These are phyloP conservation scores for Phlyctochytrium arcticum DNA, from an alignment of 192 early-diverging fungal species.

Conservation along the genomic window DNA sequence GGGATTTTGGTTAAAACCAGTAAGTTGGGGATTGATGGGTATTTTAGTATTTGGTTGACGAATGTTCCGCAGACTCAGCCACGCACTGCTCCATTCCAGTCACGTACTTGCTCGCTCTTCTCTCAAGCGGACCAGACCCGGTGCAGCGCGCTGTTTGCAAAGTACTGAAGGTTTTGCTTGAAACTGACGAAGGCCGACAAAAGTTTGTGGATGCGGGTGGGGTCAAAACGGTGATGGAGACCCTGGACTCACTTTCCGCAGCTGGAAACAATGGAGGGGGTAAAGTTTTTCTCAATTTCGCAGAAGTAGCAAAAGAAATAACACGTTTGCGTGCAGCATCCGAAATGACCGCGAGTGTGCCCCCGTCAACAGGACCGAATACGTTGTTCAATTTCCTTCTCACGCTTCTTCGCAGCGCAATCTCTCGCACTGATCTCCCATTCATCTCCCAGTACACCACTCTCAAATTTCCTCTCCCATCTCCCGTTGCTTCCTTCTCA, in stretches of 20 bases:
- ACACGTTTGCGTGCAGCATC: background rate
- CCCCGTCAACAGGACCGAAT: slow-evolving; percentile 28
- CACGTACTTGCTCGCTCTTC: slow-evolving; percentile 26
- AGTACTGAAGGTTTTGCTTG: slow-evolving; percentile 34
- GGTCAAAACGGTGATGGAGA: slow-evolving; percentile 28
- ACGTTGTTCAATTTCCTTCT: slow-evolving; percentile 39
- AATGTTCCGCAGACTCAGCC: too few species aligned
- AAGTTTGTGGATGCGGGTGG: slow-evolving; percentile 37
- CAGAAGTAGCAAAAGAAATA: too few species aligned
- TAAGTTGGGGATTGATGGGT: too few species aligned
- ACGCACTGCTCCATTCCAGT: slow-evolving; percentile 9
- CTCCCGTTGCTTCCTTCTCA: too few species aligned
- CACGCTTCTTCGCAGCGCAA: slow-evolving; percentile 37
- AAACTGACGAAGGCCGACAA: slow-evolving; percentile 40
- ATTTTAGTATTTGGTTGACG: too few species aligned
- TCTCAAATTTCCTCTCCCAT: slow-evolving; percentile 28
- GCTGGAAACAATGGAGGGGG: too few species aligned
- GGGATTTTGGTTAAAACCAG: slow-evolving; percentile 27
- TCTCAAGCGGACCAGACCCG: slow-evolving; percentile 24
- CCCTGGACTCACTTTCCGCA: too few species aligned
- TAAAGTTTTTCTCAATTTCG: slow-evolving; percentile 21
- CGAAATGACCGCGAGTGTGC: slow-evolving; percentile 18
- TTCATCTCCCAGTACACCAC: slow-evolving; percentile 5
- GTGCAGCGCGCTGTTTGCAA: slow-evolving; percentile 34
- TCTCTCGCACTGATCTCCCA: slow-evolving; percentile 40